Evolutionary conservation across 352 stramenopile genomes (phyloP), one percentile per base, ranked within the genome.

Genomic region (Phytopythium mirpurense): DNA sequence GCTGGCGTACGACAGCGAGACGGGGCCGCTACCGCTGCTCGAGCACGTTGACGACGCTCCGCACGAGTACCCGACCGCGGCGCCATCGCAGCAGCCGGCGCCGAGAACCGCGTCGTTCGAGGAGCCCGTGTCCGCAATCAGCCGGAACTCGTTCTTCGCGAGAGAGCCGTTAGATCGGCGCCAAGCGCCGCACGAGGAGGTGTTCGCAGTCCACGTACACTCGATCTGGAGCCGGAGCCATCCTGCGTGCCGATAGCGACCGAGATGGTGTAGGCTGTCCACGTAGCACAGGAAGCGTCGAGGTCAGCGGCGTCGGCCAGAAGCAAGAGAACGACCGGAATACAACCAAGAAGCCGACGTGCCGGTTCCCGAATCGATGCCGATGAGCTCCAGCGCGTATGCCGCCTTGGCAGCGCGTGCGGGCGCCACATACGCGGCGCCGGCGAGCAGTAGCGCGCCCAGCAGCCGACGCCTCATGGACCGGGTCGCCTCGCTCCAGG

Each of bases 41-140:
- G 44, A 51, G 31, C 83, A 94, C 16, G 83, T 90, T 12, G 78
- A 71, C 5, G 83, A 94, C 2, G 64, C 69, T 36, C 56, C 64
- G 43, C 83, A 94, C 40, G 63, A 77, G 62, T 83, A 94, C n/a
- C 73, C 82, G 19, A 74, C 64, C 1, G 72, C 38, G 7, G 72
- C 71, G 21, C 63, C 57, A 0, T 65, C 77, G 37, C 83, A 94
- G 64, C 83, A 94, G 35, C 64, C 65, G 10, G 63, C 23, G 18
- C 80, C 75, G 6, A 91, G 67, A 29, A 92, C 68, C 1, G 83
- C 83, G 34, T 86, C 74, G 42, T 91, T 94, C 11, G 81, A 88
- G n/a, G 83, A 94, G 2, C 83, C 83, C 0, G 83, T 94, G 65
- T 94, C 83, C 43, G 79, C 74, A 37, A 94, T 87, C 15, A 94